phyloP scores from a whole-genome alignment of 2,329 filamentous ascomycete species.

The Aureobasidium subglaciale region DNA sequence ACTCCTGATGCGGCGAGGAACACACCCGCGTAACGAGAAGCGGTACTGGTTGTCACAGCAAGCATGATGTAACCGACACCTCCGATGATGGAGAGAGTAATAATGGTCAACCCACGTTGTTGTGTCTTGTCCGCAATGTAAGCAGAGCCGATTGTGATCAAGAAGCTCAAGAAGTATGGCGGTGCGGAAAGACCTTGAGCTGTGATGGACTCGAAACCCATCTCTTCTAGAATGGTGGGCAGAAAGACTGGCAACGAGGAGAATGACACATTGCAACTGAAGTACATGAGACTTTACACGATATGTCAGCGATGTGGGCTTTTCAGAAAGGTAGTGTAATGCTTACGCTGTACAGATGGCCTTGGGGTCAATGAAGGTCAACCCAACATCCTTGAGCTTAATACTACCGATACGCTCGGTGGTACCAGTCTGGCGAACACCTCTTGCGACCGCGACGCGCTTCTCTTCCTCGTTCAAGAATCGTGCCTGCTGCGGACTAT shows the following conservation, averaged over 20 bases:
- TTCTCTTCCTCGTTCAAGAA: conserved; percentile 53
- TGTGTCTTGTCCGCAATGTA: conserved; percentile 59
- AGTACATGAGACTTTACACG: too few species aligned
- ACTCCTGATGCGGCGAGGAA: conserved; percentile 22
- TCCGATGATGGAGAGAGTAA: conserved; percentile 49
- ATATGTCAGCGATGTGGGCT: too few species aligned
- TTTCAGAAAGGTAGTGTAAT: too few species aligned
- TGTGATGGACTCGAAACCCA: conserved; percentile 61
- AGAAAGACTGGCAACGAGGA: conserved; percentile 42
- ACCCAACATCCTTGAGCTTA: conserved; percentile 41
- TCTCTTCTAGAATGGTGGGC: conserved; percentile 40
- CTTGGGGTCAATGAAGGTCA: conserved; percentile 35
- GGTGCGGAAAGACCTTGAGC: conserved; percentile 67
- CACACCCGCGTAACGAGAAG: conserved; percentile 40
- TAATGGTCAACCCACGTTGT: conserved; percentile 57
- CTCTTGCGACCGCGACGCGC: conserved; percentile 47
- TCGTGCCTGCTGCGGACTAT: conserved; percentile 43
- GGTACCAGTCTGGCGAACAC: conserved; percentile 46
- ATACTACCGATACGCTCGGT: conserved; percentile 33
- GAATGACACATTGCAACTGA: conserved; percentile 58
- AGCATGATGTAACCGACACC: conserved; percentile 59
- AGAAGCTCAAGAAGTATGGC: conserved; percentile 61
- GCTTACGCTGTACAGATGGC: conserved; percentile 26
- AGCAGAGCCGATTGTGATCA: conserved; percentile 52
- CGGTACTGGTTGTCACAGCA: conserved; percentile 47